Conservation (phyloP, 306 rosid species). For the Prinsepia uniflora region DNA sequence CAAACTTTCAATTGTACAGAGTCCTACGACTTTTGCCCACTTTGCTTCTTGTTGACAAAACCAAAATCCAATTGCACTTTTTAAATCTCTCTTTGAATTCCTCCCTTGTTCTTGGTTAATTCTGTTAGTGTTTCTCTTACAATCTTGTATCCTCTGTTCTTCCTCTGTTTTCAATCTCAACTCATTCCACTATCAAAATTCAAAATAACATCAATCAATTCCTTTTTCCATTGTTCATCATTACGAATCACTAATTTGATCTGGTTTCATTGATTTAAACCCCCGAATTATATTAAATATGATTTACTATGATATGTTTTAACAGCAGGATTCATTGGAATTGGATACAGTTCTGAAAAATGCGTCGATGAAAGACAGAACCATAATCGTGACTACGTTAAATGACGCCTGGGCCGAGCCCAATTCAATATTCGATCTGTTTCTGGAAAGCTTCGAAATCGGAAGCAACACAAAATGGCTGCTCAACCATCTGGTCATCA, state of each 20-base stretch:
- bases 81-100: too few species aligned
- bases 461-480: conserved; percentile 58
- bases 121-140: too few species aligned
- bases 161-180: too few species aligned
- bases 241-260: neutral
- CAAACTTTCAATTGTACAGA: too few species aligned
- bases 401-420: conserved; percentile 92
- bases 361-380: conserved; percentile 57
- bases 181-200: too few species aligned
- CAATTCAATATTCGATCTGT: conserved; percentile 65
- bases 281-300: neutral
- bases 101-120: too few species aligned
- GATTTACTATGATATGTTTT: too few species aligned
- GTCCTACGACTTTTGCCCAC: too few species aligned
- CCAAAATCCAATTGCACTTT: neutral
- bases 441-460: conserved; percentile 58
- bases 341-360: conserved; percentile 37
- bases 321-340: conserved; percentile 18
- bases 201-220: too few species aligned
- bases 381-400: conserved; percentile 66
- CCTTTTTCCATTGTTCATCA: neutral
- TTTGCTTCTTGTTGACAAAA: neutral
- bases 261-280: neutral
- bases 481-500: conserved; percentile 56
- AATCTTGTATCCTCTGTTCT: too few species aligned